Evolutionary conservation across 306 rosid species (phyloP), one percentile per base, ranked within the genome.

Genomic region (Cicer pinnatifidum): DNA sequence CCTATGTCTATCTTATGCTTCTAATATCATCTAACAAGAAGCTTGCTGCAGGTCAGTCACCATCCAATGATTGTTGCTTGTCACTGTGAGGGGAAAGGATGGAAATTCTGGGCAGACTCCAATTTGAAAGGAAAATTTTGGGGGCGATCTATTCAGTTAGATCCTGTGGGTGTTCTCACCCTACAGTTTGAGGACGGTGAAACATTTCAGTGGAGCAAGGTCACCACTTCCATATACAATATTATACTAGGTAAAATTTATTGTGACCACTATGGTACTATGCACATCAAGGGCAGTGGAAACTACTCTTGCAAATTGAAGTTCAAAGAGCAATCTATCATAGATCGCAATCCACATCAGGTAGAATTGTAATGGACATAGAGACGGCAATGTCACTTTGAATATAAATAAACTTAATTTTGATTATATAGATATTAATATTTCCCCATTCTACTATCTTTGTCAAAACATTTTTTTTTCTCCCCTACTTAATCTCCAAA

Each of bases 61-160:
- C 99, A 94, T 78, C 99, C 99, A 0, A 91, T 88, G 92, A 11
- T 94, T 78, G 98, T 94, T 87, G 98, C 98, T 58, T 94, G 98
- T 80, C 97, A 94, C 78, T 94, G 99, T 82, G 92, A 91, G 77
- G 97, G 97, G 82, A 82, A 85, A 79, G 95, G 91, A 53, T 91
- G 97, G 99, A 87, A 87, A 70, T 94, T 94, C 82, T 91, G 93
- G 97, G 99, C 96, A 15, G 99, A 94, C 66, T 94, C 99, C 57
- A 94, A 91, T 84, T 96, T 94, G 68, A 91, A 94, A 73, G 99
- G 97, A 65, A 94, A 94, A 75, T 94, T 94, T 78, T 94, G 97
- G 99, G 99, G 99, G 13, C 91, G 97, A 51, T 94, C 99, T 60
- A 94, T 94, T 71, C 99, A 91, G 87, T 89, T 94, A 50, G 95